Evolutionary conservation across 352 stramenopile genomes (phyloP), one percentile per base, ranked within the genome.

Genomic region (Phytophthora melonis): DNA sequence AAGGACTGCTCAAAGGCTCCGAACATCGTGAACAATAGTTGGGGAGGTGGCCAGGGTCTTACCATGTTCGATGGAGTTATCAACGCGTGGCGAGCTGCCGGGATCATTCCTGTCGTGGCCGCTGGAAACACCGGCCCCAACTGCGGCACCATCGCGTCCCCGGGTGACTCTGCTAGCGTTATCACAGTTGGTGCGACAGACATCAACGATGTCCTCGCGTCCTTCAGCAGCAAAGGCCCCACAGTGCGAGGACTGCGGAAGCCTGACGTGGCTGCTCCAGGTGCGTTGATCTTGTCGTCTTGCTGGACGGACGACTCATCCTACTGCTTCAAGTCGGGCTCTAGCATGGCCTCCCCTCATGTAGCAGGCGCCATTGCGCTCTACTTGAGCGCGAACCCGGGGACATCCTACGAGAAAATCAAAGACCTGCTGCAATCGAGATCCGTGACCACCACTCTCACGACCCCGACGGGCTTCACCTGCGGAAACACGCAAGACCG

Each of bases 11-110:
- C 76, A 3, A 89, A 89, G 66, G 72, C 74, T 5, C 84, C 83
- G 3, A 55, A 79, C 25, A 78, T 92, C 4, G 75, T 93, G 10
- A 93, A 85, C 82, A 93, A 92, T 62, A 91, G 83, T 63, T 93
- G 87, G 87, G 85, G 83, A 30, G 83, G 74, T 32, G 82, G 81
- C 1, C 82, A 88, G 45, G 81, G 77, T 0, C 49, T 86, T 5
- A 72, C 73, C 2, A 82, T 72, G 21, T 91, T 89, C 34, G 68
- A 85, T 53, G 60, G 50, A 19, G 80, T 86, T 3, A 80, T 92
- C 18, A 76, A 77, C 7, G 74, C 76, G 13, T 90, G 83, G 79
- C 66, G 76, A 53, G 59, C 71, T 1, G 80, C 79, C 2, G 82
- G 83, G 1, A 93, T 92, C 50, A 89, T 92, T 58, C 81, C 83